Evolutionary conservation across 805 yeast genomes (phyloP), one percentile per base, ranked within the genome.

Genomic region (Candida peoriensis): DNA sequence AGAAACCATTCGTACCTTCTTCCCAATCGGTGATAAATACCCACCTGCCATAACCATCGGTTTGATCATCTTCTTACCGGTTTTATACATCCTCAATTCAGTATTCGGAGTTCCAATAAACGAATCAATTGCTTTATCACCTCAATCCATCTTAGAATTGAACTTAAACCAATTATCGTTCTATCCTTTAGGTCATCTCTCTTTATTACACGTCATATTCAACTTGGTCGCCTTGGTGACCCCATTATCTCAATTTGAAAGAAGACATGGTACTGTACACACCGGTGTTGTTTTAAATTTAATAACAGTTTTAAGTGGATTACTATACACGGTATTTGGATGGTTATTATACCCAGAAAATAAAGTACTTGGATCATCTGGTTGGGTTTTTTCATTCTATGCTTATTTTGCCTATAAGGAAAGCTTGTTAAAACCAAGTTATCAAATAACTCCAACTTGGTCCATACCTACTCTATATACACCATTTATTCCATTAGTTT

Each of bases 221-320:
- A 86, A 85, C 48, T 38, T 74, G 8, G 40, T 75, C 24, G 70
- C 81, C 1, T 52, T 87, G 29, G 63, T 72, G 38, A 71, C 81
- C 1, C 76, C 83, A 15, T 55, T 86, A 48, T 64, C 79, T 10
- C 64, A 67, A 33, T 87, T 79, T 57, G 96, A 87, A 63, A 62
- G 68, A 37, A 54, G 60, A 16, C 81, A 85, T 50, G 97, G 96
- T 6, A 86, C 97, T 0, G 81, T 87, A 3, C 76, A 85, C 57
- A 82, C 95, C 4, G 96, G 94, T 4, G 66, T 88, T 30, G 78
- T 87, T 12, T 63, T 88, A 37, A 87, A 86, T 54, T 51, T 83
- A 18, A 58, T 81, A 32, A 84, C 95, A 2, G 77, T 81, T 2
- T 57, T 75, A 4, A 70, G 90, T 2, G 96, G 82, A 4, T 24